Evolutionary conservation across 2,329 filamentous ascomycete genomes (phyloP).

Genomic region (Ceratocystiopsis brevicomis): DNA sequence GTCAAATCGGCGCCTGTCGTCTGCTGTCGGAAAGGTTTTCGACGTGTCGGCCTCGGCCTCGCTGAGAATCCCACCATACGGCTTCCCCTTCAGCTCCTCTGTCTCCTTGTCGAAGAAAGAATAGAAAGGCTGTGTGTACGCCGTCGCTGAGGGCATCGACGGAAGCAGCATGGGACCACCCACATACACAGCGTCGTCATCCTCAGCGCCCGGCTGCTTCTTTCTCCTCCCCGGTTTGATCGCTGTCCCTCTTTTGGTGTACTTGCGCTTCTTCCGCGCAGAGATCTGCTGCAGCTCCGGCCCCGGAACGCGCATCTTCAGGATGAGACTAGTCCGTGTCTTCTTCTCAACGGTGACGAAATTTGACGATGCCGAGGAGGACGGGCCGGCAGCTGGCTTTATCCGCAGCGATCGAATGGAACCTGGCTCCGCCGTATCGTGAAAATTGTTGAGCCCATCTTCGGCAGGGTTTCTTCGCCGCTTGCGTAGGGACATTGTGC

Average conservation of each 20-base stretch:
- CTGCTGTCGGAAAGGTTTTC: constrained; percentile 61
- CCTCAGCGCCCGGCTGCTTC: constrained; percentile 2
- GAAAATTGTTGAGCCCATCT: constrained; percentile 17
- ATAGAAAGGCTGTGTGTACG: constrained; percentile 63
- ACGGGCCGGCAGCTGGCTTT: constrained; percentile 16
- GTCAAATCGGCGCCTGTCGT: constrained; percentile 75
- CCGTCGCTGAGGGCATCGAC: constrained; percentile 2
- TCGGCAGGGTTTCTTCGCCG: constrained; percentile 29
- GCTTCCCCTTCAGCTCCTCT: constrained; percentile 79
- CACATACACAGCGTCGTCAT: not conserved
- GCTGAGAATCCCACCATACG: constrained; percentile 81
- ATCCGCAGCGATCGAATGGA: constrained; percentile 41
- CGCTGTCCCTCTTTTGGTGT: constrained; percentile 12
- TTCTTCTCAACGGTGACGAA: constrained; percentile 18
- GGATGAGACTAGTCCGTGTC: constrained; percentile 26
- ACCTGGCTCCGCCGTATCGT: constrained; percentile 18
- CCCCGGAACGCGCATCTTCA: constrained; percentile 40
- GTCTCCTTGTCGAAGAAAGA: constrained; percentile 77
- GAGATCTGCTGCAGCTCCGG: constrained; percentile 38
- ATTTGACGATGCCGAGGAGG: constrained; percentile 19
- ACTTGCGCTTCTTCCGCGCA: constrained; percentile 35
- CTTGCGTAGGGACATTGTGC: constrained; percentile 29
- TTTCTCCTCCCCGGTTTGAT: not conserved
- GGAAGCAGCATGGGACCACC: not conserved
- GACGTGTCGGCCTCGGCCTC: constrained; percentile 83